Percentiles rank a stretch among this genome's conserved stretches.
Conservation (phyloP, 257 asterid species). For the Solanum bukasovii region DNA sequence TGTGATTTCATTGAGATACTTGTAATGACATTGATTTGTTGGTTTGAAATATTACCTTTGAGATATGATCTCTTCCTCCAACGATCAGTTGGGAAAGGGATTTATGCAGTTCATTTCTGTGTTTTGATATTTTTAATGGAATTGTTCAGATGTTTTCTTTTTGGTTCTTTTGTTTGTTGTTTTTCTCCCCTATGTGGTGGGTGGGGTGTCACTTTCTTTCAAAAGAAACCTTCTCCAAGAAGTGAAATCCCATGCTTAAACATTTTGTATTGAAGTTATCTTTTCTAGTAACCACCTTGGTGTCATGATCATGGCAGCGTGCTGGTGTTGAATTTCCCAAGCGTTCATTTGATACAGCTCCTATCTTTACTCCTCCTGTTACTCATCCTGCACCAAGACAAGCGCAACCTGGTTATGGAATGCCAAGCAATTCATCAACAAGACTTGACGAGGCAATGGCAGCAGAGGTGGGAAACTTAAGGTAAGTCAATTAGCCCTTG, state of each 20-base stretch:
- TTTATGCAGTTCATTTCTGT: neutral
- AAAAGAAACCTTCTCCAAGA: neutral
- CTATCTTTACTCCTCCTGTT: conserved; percentile 70
- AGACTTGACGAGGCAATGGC: conserved; percentile 93
- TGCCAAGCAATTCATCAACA: conserved; percentile 79
- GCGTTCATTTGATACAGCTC: conserved; percentile 51
- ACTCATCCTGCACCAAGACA: conserved; percentile 40
- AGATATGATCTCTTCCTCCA: neutral
- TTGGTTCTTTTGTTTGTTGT: neutral
- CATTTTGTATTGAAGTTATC: neutral
- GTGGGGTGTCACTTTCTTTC: neutral
- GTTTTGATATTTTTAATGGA: neutral
- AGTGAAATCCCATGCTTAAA: neutral
- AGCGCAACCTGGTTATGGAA: conserved; percentile 85
- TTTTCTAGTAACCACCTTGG: neutral
- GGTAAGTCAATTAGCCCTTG: conserved; percentile 24
- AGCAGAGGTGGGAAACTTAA: conserved; percentile 45
- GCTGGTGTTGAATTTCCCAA: conserved; percentile 68
- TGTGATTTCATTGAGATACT: neutral
- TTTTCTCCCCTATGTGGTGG: neutral
- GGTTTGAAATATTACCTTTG: neutral
- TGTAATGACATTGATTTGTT: neutral
- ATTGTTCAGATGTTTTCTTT: neutral
- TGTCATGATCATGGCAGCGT: conserved; percentile 39
- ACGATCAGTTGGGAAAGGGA: neutral